Base-by-base conservation (phyloP, 306 rosid genomes). In the Glycine tomentella region DNA sequence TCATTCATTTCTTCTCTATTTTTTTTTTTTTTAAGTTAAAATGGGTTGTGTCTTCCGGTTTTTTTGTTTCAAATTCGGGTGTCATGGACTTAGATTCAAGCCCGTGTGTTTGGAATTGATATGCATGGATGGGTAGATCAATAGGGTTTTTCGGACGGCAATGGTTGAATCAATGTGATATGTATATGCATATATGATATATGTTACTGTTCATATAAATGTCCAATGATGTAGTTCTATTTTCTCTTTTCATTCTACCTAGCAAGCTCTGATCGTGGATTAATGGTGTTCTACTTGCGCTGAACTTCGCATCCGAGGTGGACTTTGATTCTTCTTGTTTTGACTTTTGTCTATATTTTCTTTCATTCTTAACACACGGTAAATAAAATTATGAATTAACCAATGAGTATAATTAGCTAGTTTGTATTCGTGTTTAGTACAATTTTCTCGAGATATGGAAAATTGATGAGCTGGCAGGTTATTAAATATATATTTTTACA, bases 1-100 rank as follows among this genome's bases (percentile, higher is more conserved):
- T 2, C 14, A 4, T 11, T 14, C 50, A 0, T 15, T 46, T 10
- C 13, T 25, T 20, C 1, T 5, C n/a, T n/a, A n/a, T n/a, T n/a
- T n/a, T n/a, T n/a, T n/a, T n/a, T n/a, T 25, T 2, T 25, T 25
- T 25, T 36, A 42, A 10, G 6, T 15, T 6, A 6, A 49, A 33
- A n/a, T 45, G 11, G n/a, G 81, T 40, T 50, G 9, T 48, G 71
- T 68, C 50, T 68, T 49, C 13, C 9, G 55, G 45, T 69, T 75
- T 69, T 80, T 80, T 40, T 46, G 75, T 76, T 79, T 71, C 86
- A 62, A 70, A 84, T 71, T 75, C 70, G 86, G 84, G 80, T 25
- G 31, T 25, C 31, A 25, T 25, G 31, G 31, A 25, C 31, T 25
- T 25, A 25, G 31, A 25, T 25, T 80, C 71, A 33, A 46, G 50